These are phyloP conservation scores for Botrytis sinoallii DNA, from an alignment of 2,329 filamentous ascomycete genomes.

Conservation along the genomic window DNA sequence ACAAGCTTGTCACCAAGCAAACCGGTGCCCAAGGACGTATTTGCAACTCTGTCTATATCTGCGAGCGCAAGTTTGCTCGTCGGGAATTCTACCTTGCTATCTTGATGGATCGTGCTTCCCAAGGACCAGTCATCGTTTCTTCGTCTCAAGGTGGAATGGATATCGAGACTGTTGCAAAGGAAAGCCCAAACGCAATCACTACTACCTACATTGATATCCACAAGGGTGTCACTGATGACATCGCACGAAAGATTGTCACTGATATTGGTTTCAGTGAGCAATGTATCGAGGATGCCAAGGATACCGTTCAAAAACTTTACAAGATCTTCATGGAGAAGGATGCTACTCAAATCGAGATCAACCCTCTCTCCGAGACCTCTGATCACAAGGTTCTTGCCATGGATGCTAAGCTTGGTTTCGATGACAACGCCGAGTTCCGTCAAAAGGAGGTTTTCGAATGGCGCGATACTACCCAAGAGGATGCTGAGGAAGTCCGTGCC, in stretches of 20 bases:
- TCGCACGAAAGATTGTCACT: constrained; percentile 82
- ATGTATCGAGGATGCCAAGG: constrained; percentile 92
- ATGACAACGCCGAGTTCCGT: constrained; percentile 98
- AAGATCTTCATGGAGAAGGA: constrained; percentile 98
- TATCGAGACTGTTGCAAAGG: constrained; percentile 97
- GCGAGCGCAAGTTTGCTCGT: constrained; percentile 98
- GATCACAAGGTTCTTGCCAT: constrained; percentile 98
- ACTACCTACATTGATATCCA: constrained; percentile 95
- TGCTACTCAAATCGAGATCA: constrained; percentile 99
- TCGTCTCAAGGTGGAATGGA: constrained; percentile 99
- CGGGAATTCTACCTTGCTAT: constrained; percentile 99
- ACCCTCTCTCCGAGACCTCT: constrained; percentile 95
- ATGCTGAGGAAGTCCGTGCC: constrained; percentile 95
- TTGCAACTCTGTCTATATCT: constrained; percentile 98
- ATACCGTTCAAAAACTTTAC: constrained; percentile 98
- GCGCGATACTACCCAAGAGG: constrained; percentile 94
- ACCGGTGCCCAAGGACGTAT: constrained; percentile 89
- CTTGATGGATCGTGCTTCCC: constrained; percentile 92
- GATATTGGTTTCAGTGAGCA: constrained; percentile 97
- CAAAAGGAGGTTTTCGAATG: constrained; percentile 94
- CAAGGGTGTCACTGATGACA: constrained; percentile 89
- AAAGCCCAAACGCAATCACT: constrained; percentile 91
- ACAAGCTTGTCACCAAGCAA: constrained; percentile 99
- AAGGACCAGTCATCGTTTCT: constrained; percentile 92
- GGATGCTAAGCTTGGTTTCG: constrained; percentile 98